These are phyloP conservation scores for Aspergillus pseudotamarii DNA, from an alignment of 2,329 filamentous ascomycete species.

Conservation along the genomic window DNA sequence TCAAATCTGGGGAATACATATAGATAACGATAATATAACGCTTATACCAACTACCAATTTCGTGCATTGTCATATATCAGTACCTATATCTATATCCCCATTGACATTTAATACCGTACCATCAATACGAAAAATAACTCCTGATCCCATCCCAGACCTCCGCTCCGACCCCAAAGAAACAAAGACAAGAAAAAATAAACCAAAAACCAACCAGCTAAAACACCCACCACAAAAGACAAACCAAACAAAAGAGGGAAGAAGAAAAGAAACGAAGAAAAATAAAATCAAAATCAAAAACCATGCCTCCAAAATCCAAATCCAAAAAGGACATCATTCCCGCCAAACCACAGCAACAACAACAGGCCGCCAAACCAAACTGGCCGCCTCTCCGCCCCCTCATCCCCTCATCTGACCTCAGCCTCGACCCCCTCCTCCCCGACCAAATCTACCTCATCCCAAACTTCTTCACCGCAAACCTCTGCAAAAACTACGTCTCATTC, in stretches of 20 bases:
- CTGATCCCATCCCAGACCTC: not conserved
- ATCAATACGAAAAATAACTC: not conserved
- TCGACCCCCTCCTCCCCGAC: constrained; percentile 59
- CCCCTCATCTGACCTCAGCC: constrained; percentile 64
- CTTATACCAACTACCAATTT: not conserved
- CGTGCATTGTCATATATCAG: not conserved
- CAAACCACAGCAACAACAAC: constrained; percentile 1
- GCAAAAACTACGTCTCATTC: constrained; percentile 75
- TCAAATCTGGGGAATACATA: not conserved
- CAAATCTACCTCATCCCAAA: constrained; percentile 75
- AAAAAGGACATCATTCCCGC: constrained; percentile 19
- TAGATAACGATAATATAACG: not conserved
- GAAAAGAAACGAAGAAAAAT: not conserved
- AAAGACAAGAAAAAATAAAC: not conserved
- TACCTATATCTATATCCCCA: not conserved
- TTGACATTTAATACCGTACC: not conserved
- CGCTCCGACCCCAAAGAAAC: not conserved
- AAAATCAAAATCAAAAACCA: constrained; percentile 11
- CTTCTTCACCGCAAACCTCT: constrained; percentile 75
- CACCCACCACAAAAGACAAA: not conserved
- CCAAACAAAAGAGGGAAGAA: not conserved
- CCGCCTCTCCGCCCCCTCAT: constrained; percentile 70
- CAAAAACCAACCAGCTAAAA: not conserved
- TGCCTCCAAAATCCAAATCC: constrained; percentile 28
- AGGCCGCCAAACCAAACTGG: constrained; percentile 60